Base-by-base conservation (phyloP, 352 stramenopile species). In the Phytopythium helicoides region DNA sequence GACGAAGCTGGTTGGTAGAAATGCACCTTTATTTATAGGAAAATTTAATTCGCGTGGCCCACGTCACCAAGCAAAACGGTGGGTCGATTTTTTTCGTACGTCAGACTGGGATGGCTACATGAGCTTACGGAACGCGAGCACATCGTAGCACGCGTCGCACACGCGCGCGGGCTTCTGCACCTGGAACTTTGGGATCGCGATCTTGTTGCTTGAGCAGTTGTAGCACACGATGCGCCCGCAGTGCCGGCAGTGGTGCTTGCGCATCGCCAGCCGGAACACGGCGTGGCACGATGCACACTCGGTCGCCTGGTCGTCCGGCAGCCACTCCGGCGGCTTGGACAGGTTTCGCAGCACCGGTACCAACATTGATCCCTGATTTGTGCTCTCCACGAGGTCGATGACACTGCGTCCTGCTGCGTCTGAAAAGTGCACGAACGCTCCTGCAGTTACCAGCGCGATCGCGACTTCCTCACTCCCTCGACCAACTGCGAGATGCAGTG, bases 201-300 rank as follows among this genome's bases (percentile, higher is more conserved):
- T 89, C 59, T 86, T 89, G 66, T 90, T 84, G 59, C 75, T 88
- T 7, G 80, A 92, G 64, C 85, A 94, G 48, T 89, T 92, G 73
- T 91, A 90, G 64, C 85, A 94, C 34, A 94, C 62, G 41, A 83
- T 83, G 54, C 85, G 85, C 6, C 85, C 85, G 44, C 85, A 94
- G 48, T 94, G 85, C 15, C 76, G 78, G 39, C 85, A 94, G 57
- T 92, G 79, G 57, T 94, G 81, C 52, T 88, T 90, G 28, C 85
- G 82, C 78, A 92, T 91, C 28, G 85, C 81, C 31, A 94, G 64
- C 19, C 81, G 78, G 60, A 94, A 94, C 0, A 67, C 62, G 9
- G 77, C 61, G 40, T 86, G 81, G 45, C 85, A 94, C 2, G 80
- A 87, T 18, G 81, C 80, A 40, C 85, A 94, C 46, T 92, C 81